A percentile compares a stretch with the other conserved stretches of the same genome.
Evolutionary conservation across 108 stramenopile species (phyloP).

Genomic region (Fragilaria crotonensis): DNA sequence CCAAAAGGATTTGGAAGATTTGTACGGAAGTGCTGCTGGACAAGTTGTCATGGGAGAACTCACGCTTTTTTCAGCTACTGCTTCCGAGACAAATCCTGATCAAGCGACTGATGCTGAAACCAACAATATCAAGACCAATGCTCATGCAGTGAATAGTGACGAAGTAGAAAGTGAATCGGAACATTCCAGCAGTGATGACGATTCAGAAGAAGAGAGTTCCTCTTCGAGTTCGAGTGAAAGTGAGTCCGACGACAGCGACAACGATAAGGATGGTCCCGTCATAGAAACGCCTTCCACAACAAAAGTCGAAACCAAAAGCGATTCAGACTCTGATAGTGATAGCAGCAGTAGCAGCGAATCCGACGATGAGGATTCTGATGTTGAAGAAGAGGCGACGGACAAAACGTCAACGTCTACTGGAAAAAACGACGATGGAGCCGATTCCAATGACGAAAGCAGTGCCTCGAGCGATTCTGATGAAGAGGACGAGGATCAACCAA

Average conservation of each 20-base stretch:
- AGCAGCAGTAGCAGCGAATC: conserved; percentile 2
- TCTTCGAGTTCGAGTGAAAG: background rate
- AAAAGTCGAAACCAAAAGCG: background rate
- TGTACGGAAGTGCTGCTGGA: background rate
- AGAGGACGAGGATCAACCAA: background rate
- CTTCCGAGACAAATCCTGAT: background rate
- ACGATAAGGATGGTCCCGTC: background rate
- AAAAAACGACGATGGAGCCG: background rate
- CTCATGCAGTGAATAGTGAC: conserved; percentile 6
- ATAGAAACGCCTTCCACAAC: background rate
- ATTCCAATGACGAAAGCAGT: conserved; percentile 6
- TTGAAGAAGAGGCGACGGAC: conserved; percentile 1
- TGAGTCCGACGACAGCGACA: background rate
- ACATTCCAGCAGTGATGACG: background rate
- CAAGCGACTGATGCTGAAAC: background rate
- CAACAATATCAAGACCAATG: conserved; percentile 5
- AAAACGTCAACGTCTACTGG: conserved; percentile 1
- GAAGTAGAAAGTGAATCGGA: conserved; percentile 1
- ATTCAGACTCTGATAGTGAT: conserved; percentile 5
- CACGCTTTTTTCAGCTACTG: background rate
- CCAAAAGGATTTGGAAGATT: background rate
- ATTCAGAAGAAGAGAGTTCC: conserved; percentile 3
- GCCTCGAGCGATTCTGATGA: conserved; percentile 19
- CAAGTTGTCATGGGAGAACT: conserved; percentile 2
- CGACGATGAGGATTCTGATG: conserved; percentile 7